These are phyloP conservation scores for Trichopus zeylanicus DNA, from an alignment of 116 monocot species.

Conservation along the genomic window DNA sequence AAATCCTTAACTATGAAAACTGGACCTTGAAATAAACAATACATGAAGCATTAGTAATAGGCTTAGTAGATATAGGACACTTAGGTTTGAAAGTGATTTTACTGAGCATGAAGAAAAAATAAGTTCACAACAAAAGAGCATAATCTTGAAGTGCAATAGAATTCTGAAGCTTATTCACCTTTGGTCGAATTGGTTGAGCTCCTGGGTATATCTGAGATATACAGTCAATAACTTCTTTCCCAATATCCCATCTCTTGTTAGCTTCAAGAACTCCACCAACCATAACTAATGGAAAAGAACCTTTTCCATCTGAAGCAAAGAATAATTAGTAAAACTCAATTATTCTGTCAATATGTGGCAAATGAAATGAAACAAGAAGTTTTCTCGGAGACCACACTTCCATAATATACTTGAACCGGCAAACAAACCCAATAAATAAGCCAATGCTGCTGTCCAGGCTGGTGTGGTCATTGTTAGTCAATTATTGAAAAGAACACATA, in stretches of 20 bases:
- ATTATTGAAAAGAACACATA: background rate
- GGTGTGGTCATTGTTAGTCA: background rate
- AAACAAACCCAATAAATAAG: background rate
- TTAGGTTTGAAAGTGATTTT: background rate
- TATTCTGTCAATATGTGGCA: background rate
- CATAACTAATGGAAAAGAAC: constrained; percentile 82
- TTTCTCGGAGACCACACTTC: background rate
- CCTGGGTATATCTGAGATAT: constrained; percentile 58
- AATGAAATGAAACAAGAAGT: no score
- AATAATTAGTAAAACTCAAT: background rate
- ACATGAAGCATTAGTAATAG: no score
- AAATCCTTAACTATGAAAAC: no score
- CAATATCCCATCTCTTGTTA: constrained; percentile 82
- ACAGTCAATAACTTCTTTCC: constrained; percentile 68
- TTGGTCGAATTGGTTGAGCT: constrained; percentile 62
- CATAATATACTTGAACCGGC: background rate
- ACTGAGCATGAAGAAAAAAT: background rate
- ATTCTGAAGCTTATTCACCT: constrained; percentile 24
- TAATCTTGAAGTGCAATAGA: background rate
- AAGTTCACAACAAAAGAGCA: background rate
- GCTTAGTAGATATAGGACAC: no score
- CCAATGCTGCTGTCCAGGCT: background rate
- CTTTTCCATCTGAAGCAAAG: constrained; percentile 60
- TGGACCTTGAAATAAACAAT: no score
- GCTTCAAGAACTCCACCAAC: constrained; percentile 91